phyloP scores from a whole-genome alignment of 2,329 filamentous ascomycete genomes.

The Colletotrichum euphorbiae region DNA sequence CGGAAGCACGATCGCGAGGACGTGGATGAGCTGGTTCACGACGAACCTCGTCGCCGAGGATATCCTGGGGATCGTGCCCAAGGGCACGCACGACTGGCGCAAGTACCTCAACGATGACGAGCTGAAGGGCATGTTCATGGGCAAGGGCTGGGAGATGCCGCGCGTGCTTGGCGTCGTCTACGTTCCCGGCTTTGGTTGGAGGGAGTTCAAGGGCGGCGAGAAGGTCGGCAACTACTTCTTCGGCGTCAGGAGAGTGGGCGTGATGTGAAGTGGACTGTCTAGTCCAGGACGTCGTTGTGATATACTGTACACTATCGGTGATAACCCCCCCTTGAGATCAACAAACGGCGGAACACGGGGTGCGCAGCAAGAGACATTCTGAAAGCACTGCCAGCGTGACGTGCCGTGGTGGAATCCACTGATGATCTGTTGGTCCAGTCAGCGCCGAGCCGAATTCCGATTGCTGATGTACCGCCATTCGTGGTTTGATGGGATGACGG shows the following conservation, averaged over 20 bases:
- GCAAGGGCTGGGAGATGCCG: slow-evolving; percentile 69
- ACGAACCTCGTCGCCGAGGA: slow-evolving; percentile 95
- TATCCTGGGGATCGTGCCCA: slow-evolving; percentile 85
- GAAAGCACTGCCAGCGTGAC: too few relatives aligned
- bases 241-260: slow-evolving; percentile 69
- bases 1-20: slow-evolving; percentile 91
- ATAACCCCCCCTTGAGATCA: slow-evolving; percentile 15
- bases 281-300: not conserved
- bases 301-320: slow-evolving; percentile 29
- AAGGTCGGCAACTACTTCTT: slow-evolving; percentile 97
- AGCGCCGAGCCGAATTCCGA: slow-evolving; percentile 1
- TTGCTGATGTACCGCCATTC: slow-evolving; percentile 8
- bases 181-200: slow-evolving; percentile 92
- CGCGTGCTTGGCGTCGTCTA: slow-evolving; percentile 86
- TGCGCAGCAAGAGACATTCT: not conserved
- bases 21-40: slow-evolving; percentile 88
- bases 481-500: slow-evolving; percentile 19
- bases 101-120: slow-evolving; percentile 95
- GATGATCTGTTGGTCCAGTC: not conserved
- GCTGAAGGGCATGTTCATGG: slow-evolving; percentile 68
- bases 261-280: slow-evolving; percentile 3
- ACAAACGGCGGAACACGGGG: not conserved
- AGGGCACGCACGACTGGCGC: slow-evolving; percentile 94
- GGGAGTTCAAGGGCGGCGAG: slow-evolving; percentile 82
- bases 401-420: not conserved